Percentiles rank a stretch among this genome's conserved stretches.
Conservation (phyloP, 495 filamentous ascomycete species). For the Cercophora samala region DNA sequence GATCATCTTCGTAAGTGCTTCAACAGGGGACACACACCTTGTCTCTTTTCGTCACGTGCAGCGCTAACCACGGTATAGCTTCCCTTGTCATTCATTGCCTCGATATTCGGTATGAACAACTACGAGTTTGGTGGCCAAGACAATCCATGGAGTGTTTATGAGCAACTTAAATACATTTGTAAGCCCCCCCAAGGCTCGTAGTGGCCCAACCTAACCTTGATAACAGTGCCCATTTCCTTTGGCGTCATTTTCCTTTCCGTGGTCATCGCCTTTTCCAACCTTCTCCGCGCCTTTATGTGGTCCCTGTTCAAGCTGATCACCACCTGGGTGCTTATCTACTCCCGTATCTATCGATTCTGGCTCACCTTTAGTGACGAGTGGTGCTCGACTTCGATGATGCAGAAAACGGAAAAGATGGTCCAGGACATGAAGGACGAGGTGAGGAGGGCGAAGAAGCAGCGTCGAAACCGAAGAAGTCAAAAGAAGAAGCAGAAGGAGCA, state of each 20-base stretch:
- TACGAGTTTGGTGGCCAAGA: conserved; percentile 18
- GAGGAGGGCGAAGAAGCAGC: conserved; percentile 12
- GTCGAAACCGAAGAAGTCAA: background rate
- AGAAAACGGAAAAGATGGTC: conserved; percentile 12
- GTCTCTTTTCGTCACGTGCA: too few species aligned
- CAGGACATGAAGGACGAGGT: conserved; percentile 11
- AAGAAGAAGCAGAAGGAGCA: conserved; percentile 1
- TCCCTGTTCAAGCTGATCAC: conserved; percentile 16
- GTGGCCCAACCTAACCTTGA: background rate
- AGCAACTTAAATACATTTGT: background rate
- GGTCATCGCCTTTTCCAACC: background rate
- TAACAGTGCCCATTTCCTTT: conserved; percentile 30
- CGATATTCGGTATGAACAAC: conserved; percentile 42
- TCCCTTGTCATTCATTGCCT: conserved; percentile 36
- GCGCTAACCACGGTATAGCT: conserved; percentile 7
- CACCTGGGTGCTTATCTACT: conserved; percentile 14
- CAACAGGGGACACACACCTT: background rate
- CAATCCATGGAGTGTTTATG: background rate
- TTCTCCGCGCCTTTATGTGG: conserved; percentile 9
- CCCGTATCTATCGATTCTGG: conserved; percentile 26
- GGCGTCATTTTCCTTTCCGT: conserved; percentile 25
- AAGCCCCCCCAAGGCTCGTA: background rate
- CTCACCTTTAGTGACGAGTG: conserved; percentile 8
- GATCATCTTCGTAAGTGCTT: conserved; percentile 1
- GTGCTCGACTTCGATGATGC: conserved; percentile 2